phyloP scores from a whole-genome alignment of 108 stramenopile species.

The Cyclotella cryptica region DNA sequence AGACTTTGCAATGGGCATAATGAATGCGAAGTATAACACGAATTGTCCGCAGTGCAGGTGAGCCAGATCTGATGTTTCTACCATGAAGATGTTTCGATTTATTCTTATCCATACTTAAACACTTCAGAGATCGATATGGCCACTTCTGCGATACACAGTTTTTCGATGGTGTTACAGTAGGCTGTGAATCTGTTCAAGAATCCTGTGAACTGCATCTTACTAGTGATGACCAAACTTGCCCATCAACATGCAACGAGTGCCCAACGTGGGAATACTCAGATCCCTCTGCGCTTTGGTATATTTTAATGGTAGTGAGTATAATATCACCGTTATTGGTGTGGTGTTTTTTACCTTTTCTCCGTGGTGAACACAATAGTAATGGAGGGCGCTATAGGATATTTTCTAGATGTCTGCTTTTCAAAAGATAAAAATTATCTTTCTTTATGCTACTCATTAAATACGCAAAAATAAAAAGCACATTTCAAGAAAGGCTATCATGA shows the following conservation, averaged over 20 bases:
- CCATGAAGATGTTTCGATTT: background rate
- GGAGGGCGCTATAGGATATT: slow-evolving; percentile 21
- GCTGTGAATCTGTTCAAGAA: slow-evolving; percentile 39
- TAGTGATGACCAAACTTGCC: slow-evolving; percentile 30
- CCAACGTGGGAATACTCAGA: slow-evolving; percentile 49
- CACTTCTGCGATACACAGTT: slow-evolving; percentile 41
- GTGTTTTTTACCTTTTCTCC: slow-evolving; percentile 43
- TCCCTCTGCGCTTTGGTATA: slow-evolving; percentile 45
- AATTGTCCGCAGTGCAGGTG: slow-evolving; percentile 46
- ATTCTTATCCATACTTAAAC: background rate
- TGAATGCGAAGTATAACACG: slow-evolving; percentile 44
- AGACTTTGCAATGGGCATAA: slow-evolving; percentile 32
- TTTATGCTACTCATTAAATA: no score
- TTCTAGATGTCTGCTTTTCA: background rate
- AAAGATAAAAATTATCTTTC: no score
- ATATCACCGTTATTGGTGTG: slow-evolving; percentile 33
- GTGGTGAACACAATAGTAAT: slow-evolving; percentile 13
- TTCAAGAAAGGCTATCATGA: no score
- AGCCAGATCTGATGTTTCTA: background rate
- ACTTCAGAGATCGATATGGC: slow-evolving; percentile 38
- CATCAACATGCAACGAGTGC: slow-evolving; percentile 50
- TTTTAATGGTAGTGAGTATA: slow-evolving; percentile 38
- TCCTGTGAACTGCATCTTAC: slow-evolving; percentile 23
- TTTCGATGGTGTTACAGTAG: background rate
- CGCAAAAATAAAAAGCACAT: no score